Evolutionary conservation across 2,329 filamentous ascomycete genomes (phyloP).

Genomic region (Ophiognomonia clavigignenti-juglandacearum): DNA sequence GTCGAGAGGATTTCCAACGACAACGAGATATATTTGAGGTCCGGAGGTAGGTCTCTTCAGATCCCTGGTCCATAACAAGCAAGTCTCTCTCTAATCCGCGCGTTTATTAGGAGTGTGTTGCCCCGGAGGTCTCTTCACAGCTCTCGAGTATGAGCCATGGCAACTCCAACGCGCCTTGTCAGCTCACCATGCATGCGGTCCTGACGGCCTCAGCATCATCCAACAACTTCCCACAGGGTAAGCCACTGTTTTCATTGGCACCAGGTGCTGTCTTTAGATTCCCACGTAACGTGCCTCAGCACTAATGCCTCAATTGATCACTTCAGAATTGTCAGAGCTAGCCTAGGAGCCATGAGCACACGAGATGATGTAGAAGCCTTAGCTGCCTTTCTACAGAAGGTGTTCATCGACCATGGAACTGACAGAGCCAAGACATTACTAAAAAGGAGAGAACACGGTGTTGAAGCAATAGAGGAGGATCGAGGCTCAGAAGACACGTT

Average conservation of each 20-base stretch:
- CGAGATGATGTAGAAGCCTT: slow-evolving; percentile 47
- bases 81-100: too few relatives aligned
- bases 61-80: not conserved
- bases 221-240: slow-evolving; percentile 50
- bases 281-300: not conserved
- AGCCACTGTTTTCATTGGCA: slow-evolving; percentile 17
- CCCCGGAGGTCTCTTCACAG: slow-evolving; percentile 41
- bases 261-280: not conserved
- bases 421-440: not conserved
- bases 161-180: slow-evolving; percentile 50
- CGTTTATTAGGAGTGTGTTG: slow-evolving; percentile 37
- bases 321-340: slow-evolving; percentile 52
- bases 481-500: not conserved
- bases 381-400: slow-evolving; percentile 38
- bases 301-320: not conserved
- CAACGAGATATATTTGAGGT: slow-evolving; percentile 54
- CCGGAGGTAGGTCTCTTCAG: slow-evolving; percentile 37
- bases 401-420: slow-evolving; percentile 26
- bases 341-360: slow-evolving; percentile 59
- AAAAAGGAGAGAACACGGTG: not conserved
- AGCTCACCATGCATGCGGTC: slow-evolving; percentile 53
- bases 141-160: slow-evolving; percentile 44
- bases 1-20: slow-evolving; percentile 56
- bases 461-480: not conserved
- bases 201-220: slow-evolving; percentile 47